phyloP scores from a whole-genome alignment of 2,329 filamentous ascomycete genomes.

The Cercospora zeina region DNA sequence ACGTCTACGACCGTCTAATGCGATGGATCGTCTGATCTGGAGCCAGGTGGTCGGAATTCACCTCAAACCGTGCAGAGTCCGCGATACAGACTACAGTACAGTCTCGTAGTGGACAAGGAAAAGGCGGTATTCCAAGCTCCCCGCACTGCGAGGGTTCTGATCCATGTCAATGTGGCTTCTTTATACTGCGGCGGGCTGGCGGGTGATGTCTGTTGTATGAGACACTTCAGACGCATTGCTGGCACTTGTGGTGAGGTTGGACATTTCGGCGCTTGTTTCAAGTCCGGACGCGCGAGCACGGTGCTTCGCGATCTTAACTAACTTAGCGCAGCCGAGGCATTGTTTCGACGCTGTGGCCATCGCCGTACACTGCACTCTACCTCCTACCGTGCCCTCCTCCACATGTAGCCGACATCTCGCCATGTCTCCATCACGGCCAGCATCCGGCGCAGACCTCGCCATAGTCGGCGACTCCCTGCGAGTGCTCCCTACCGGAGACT shows the following conservation, averaged over 20 bases:
- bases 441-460: conserved; percentile 43
- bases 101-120: background rate
- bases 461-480: conserved; percentile 50
- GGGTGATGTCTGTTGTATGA: background rate
- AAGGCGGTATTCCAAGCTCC: background rate
- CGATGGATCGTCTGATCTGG: background rate
- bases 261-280: background rate
- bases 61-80: background rate
- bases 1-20: background rate
- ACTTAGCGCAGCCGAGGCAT: conserved; percentile 7
- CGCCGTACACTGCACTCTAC: background rate
- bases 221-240: background rate
- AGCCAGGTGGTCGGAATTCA: background rate
- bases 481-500: conserved; percentile 49
- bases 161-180: background rate
- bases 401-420: background rate
- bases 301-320: background rate
- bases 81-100: background rate
- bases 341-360: background rate
- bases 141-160: too few relatives aligned
- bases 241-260: background rate
- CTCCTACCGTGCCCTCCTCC: too few relatives aligned
- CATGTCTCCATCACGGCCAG: conserved; percentile 16
- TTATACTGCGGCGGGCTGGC: background rate
- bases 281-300: background rate